Percentiles rank a stretch among this genome's conserved stretches.
Evolutionary conservation across 2,329 filamentous ascomycete species (phyloP).

Genomic region (Cadophora malorum): DNA sequence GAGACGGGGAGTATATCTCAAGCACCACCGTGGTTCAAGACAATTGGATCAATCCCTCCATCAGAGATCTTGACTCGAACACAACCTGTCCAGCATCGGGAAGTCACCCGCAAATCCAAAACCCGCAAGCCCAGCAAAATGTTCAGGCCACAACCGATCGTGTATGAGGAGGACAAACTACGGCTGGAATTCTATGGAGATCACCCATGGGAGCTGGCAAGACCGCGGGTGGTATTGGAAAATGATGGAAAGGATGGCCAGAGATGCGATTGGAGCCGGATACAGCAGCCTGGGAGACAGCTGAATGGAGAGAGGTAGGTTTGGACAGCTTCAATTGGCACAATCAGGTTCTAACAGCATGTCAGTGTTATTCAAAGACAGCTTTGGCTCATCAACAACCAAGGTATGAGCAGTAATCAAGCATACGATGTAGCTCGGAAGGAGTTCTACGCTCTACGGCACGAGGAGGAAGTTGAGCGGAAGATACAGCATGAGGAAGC

Average conservation of each 20-base stretch:
- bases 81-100: constrained; percentile 55
- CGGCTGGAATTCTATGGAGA: constrained; percentile 86
- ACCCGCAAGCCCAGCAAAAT: constrained; percentile 72
- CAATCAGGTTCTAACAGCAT: constrained; percentile 28
- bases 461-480: constrained; percentile 81
- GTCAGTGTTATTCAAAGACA: constrained; percentile 90
- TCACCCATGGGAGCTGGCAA: constrained; percentile 95
- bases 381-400: constrained; percentile 78
- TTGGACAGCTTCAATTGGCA: constrained; percentile 48
- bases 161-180: constrained; percentile 83
- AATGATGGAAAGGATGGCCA: constrained; percentile 82
- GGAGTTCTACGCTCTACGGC: constrained; percentile 88
- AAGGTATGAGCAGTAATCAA: constrained; percentile 62
- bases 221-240: constrained; percentile 85
- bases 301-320: constrained; percentile 79
- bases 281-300: constrained; percentile 76
- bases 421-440: constrained; percentile 88
- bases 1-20: constrained; percentile 50
- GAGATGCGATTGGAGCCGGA: constrained; percentile 77
- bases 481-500: constrained; percentile 90
- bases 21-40: constrained; percentile 45
- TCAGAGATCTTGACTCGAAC: constrained; percentile 63
- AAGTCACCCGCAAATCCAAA: constrained; percentile 44
- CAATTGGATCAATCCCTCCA: constrained; percentile 53
- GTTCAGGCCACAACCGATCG: constrained; percentile 79